phyloP scores from a whole-genome alignment of 768 basidiomycete species.

The Phlebiopsis gigantea region DNA sequence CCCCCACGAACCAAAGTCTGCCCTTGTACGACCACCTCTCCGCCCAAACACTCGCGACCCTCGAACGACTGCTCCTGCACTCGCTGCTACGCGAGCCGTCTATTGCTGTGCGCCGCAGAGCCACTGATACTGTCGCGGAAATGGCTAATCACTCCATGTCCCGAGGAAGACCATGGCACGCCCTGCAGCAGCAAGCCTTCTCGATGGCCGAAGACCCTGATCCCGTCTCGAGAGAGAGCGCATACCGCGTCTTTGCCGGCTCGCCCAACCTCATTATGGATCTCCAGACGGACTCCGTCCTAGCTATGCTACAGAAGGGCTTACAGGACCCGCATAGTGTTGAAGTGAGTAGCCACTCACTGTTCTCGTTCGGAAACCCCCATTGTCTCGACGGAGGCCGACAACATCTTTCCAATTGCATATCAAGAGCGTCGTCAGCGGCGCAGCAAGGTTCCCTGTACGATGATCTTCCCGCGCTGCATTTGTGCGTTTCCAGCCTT shows the following conservation, averaged over 20 bases:
- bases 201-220: constrained; percentile 46
- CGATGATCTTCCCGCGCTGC: background rate
- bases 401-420: background rate
- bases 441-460: background rate
- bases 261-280: constrained; percentile 75
- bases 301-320: constrained; percentile 62
- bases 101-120: constrained; percentile 57
- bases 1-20: constrained; percentile 29
- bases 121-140: constrained; percentile 72
- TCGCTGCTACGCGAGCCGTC: constrained; percentile 59
- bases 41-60: constrained; percentile 53
- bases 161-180: constrained; percentile 78
- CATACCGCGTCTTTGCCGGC: constrained; percentile 67
- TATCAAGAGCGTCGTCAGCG: background rate
- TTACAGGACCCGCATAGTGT: constrained; percentile 61
- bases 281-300: constrained; percentile 64
- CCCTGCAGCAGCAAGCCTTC: constrained; percentile 67
- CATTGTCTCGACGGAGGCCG: background rate
- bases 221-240: constrained; percentile 29
- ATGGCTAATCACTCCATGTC: constrained; percentile 70
- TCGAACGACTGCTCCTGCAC: constrained; percentile 69
- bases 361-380: background rate
- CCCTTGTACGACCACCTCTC: constrained; percentile 75
- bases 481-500: background rate
- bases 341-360: constrained; percentile 39